phyloP scores from a whole-genome alignment of 371 early-diverging fungal genomes.

The Blastocladiella emersonii region DNA sequence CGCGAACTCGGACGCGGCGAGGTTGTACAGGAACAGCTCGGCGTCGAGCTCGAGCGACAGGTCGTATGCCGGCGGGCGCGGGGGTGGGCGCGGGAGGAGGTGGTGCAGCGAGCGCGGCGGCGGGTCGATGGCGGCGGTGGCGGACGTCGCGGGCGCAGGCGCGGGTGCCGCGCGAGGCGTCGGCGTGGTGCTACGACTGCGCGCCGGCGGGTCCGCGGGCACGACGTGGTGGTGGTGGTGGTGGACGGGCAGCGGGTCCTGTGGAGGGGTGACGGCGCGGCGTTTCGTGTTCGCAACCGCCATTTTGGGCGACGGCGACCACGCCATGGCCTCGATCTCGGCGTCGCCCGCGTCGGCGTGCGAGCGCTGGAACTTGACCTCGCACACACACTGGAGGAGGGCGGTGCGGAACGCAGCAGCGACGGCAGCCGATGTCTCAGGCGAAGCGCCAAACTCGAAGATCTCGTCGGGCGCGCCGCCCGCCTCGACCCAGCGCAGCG shows the following conservation, averaged over 20 bases:
- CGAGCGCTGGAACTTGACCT: constrained; percentile 30
- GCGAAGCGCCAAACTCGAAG: constrained; percentile 32
- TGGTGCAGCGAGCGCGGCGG: not conserved
- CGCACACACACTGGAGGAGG: constrained; percentile 51
- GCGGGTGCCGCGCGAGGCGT: too few relatives aligned
- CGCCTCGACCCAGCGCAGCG: constrained; percentile 14
- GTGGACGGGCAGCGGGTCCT: too few relatives aligned
- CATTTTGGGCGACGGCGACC: not conserved
- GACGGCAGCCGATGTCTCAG: too few relatives aligned
- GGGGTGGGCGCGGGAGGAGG: not conserved
- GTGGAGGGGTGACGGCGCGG: too few relatives aligned
- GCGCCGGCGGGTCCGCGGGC: too few relatives aligned
- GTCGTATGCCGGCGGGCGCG: constrained; percentile 5
- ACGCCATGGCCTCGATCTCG: constrained; percentile 33
- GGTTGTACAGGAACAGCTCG: constrained; percentile 42
- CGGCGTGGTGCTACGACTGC: too few relatives aligned
- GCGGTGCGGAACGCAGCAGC: too few relatives aligned
- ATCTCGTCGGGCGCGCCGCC: constrained; percentile 14
- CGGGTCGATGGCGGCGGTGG: not conserved
- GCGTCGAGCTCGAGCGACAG: constrained; percentile 23
- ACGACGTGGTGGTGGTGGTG: too few relatives aligned
- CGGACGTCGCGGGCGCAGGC: not conserved
- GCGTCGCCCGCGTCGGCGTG: constrained; percentile 39
- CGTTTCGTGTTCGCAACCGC: too few relatives aligned
- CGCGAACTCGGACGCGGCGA: constrained; percentile 28